Conservation (phyloP, 495 filamentous ascomycete genomes). For the Penicilliopsis zonata region DNA sequence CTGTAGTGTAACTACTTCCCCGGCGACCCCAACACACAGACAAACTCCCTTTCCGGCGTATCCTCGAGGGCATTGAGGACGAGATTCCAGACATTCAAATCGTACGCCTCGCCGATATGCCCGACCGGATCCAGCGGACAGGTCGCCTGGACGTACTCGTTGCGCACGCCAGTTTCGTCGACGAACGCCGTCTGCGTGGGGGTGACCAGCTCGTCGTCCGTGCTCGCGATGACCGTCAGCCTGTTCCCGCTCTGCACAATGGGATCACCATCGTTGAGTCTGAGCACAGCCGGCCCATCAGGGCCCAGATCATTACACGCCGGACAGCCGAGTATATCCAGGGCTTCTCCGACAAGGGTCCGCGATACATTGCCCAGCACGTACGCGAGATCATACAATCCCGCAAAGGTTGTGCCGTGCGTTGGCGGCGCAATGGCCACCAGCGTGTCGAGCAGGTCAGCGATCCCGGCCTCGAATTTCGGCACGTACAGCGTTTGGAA, state of each 20-base stretch:
- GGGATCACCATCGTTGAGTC: slow-evolving; percentile 27
- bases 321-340: slow-evolving; percentile 29
- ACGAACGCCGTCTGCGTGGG: slow-evolving; percentile 29
- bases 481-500: slow-evolving; percentile 41
- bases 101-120: slow-evolving; percentile 41
- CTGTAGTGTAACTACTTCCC: slow-evolving; percentile 18
- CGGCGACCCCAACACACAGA: slow-evolving; percentile 25
- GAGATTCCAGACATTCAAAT: slow-evolving; percentile 42
- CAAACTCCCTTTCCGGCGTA: slow-evolving; percentile 20
- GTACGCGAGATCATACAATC: slow-evolving; percentile 34
- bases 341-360: slow-evolving; percentile 15
- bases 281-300: slow-evolving; percentile 24
- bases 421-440: slow-evolving; percentile 40
- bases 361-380: slow-evolving; percentile 25
- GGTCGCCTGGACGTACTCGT: slow-evolving; percentile 33
- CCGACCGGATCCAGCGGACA: slow-evolving; percentile 37
- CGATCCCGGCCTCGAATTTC: slow-evolving; percentile 32
- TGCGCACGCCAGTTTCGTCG: slow-evolving; percentile 32
- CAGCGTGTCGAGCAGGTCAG: slow-evolving; percentile 30
- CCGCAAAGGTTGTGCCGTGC: slow-evolving; percentile 34
- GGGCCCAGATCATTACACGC: slow-evolving; percentile 34
- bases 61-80: slow-evolving; percentile 38
- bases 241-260: slow-evolving; percentile 37
- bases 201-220: slow-evolving; percentile 36
- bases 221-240: slow-evolving; percentile 37